phyloP scores from a whole-genome alignment of 352 stramenopile genomes.

The Phytophthora palmivora region DNA sequence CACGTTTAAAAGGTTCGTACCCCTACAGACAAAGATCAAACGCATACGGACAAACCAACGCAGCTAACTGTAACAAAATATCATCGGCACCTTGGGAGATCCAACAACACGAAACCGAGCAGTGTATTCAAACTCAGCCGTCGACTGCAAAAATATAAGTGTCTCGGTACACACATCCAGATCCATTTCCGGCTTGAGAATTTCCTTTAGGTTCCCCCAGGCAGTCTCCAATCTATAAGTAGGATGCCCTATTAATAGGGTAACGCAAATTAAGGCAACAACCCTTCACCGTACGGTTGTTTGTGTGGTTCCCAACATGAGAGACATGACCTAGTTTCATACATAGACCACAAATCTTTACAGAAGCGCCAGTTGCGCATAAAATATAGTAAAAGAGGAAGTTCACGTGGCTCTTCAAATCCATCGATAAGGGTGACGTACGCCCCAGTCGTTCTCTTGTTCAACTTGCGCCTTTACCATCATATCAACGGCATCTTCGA shows the following conservation, averaged over 20 bases:
- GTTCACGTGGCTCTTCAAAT: neutral
- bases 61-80: neutral
- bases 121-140: neutral
- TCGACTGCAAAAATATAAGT: neutral
- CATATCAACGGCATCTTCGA: neutral
- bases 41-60: neutral
- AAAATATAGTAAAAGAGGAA: neutral
- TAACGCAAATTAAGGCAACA: neutral
- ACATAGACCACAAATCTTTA: neutral
- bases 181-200: conserved; percentile 6
- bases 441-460: neutral
- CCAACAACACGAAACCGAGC: neutral
- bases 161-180: neutral
- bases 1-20: neutral
- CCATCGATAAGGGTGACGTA: neutral
- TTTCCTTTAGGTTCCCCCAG: neutral
- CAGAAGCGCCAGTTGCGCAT: neutral
- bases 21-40: neutral
- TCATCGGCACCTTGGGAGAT: neutral
- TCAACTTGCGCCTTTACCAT: conserved; percentile 1
- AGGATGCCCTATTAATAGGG: too few species aligned
- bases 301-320: neutral
- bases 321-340: neutral
- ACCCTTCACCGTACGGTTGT: too few species aligned
- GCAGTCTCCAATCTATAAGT: neutral